These are phyloP conservation scores for Anaeramoeba flamelloides DNA, from an alignment of 78 protist genomes.

Conservation along the genomic window DNA sequence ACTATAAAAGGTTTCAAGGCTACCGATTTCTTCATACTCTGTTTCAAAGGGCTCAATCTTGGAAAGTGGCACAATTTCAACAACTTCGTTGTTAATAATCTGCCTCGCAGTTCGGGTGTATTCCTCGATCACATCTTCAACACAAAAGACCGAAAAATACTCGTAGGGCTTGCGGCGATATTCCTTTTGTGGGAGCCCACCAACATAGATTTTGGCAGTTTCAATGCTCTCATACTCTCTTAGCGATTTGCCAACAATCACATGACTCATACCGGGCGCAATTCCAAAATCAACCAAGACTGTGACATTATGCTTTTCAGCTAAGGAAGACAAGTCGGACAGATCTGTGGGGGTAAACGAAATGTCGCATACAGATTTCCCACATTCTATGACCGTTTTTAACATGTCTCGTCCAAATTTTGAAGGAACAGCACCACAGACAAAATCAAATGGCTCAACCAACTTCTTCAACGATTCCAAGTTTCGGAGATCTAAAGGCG, in stretches of 20 bases:
- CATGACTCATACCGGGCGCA: neutral
- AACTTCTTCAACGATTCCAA: neutral
- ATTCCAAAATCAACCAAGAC: neutral
- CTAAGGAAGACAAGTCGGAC: neutral
- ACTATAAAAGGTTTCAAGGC: neutral
- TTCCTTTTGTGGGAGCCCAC: neutral
- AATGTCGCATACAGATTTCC: neutral
- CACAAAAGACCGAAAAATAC: neutral
- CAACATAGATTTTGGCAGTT: neutral
- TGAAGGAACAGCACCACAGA: neutral
- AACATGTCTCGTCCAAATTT: neutral
- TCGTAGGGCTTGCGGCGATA: neutral
- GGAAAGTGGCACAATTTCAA: neutral
- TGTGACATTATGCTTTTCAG: neutral
- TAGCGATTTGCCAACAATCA: neutral
- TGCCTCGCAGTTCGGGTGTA: neutral
- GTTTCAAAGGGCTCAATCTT: neutral
- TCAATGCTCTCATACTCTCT: neutral
- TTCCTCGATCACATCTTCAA: neutral
- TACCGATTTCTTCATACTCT: neutral
- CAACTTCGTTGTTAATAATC: neutral
- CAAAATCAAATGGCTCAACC: neutral
- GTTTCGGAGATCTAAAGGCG: neutral
- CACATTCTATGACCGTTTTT: neutral
- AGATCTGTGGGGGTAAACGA: neutral